Evolutionary conservation across 495 filamentous ascomycete species (phyloP).

Genomic region (Aspergillus sparsus): DNA sequence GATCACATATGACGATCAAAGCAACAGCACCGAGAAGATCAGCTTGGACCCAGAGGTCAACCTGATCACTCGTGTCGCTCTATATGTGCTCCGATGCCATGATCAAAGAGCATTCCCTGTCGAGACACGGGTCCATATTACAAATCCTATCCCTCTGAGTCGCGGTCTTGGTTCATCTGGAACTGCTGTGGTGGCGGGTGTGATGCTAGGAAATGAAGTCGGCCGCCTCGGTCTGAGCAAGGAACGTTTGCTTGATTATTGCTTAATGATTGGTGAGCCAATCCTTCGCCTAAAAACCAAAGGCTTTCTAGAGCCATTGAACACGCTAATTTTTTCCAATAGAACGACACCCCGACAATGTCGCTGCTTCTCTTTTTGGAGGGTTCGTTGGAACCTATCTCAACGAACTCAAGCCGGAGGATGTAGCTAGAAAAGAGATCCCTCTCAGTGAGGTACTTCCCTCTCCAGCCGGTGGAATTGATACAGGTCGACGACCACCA

Average conservation of each 20-base stretch:
- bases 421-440: constrained; percentile 85
- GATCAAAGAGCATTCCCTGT: constrained; percentile 75
- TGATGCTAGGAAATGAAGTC: constrained; percentile 86
- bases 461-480: constrained; percentile 78
- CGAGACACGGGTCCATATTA: constrained; percentile 87
- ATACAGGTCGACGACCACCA: constrained; percentile 80
- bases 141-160: constrained; percentile 89
- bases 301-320: not conserved
- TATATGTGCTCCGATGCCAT: constrained; percentile 93
- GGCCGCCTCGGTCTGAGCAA: constrained; percentile 76
- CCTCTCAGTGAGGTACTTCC: constrained; percentile 93
- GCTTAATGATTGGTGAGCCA: constrained; percentile 78
- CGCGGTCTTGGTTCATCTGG: constrained; percentile 90
- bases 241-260: constrained; percentile 88
- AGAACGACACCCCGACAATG: constrained; percentile 96
- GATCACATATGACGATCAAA: constrained; percentile 85
- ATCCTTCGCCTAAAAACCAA: not conserved
- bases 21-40: constrained; percentile 71
- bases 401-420: constrained; percentile 82
- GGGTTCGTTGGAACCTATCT: constrained; percentile 97
- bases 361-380: constrained; percentile 90
- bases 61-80: constrained; percentile 83
- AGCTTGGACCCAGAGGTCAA: constrained; percentile 77
- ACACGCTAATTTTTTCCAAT: constrained; percentile 1
- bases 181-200: constrained; percentile 91